phyloP scores from a whole-genome alignment of 106 monocot species.

The Dioscorea zingiberensis region DNA sequence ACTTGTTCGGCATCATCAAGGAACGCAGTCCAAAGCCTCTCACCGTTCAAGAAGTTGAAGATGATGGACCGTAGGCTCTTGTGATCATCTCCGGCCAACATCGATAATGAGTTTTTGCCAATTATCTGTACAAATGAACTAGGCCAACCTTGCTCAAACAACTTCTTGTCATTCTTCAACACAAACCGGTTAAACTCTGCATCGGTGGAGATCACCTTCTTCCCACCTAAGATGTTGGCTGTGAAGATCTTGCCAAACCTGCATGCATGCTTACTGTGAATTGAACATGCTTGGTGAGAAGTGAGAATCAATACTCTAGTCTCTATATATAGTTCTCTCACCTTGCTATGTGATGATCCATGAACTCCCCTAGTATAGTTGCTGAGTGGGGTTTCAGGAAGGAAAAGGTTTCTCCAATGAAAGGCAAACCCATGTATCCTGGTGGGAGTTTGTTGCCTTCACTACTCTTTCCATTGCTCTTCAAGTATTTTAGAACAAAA shows the following conservation, averaged over 20 bases:
- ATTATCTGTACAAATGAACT: conserved; percentile 15
- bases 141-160: conserved; percentile 26
- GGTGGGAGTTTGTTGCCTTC: background rate
- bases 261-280: no score
- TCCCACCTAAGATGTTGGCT: conserved; percentile 24
- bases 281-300: background rate
- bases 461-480: background rate
- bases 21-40: conserved; percentile 11
- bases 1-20: conserved; percentile 15
- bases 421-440: background rate
- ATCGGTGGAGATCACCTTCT: conserved; percentile 32
- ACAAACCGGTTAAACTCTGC: conserved; percentile 38
- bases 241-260: conserved; percentile 38
- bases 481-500: background rate
- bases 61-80: conserved; percentile 21
- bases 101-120: conserved; percentile 24
- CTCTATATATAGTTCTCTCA: background rate
- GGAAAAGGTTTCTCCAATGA: background rate
- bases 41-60: conserved; percentile 21
- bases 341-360: background rate
- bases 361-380: background rate
- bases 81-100: conserved; percentile 27
- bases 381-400: background rate
- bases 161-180: conserved; percentile 23
- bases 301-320: no score